Conservation (phyloP, 208 protist species). For the Vickermania spadyakhi region DNA sequence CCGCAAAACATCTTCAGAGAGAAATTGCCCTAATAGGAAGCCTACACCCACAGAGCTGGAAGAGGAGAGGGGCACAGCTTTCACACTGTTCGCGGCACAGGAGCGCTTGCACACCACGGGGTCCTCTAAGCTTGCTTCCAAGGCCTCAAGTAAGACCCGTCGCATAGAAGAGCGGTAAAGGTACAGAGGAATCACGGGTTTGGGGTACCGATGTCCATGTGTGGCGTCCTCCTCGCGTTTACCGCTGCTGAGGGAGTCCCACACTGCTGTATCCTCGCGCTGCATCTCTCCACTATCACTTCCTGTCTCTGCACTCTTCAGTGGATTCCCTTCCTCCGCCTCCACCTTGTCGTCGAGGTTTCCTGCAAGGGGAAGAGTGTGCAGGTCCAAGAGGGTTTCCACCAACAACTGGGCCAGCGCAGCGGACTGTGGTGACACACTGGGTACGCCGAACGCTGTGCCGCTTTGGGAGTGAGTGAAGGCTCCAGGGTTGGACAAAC, state of each 20-base stretch:
- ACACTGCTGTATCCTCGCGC: background rate
- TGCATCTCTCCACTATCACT: background rate
- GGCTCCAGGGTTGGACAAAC: too few relatives aligned
- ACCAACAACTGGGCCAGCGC: background rate
- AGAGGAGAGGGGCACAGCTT: too few relatives aligned
- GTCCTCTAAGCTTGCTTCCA: background rate
- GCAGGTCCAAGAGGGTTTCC: background rate
- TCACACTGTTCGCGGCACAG: too few relatives aligned
- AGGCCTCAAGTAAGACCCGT: background rate
- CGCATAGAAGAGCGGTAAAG: background rate
- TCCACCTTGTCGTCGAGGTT: too few relatives aligned
- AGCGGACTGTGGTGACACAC: too few relatives aligned
- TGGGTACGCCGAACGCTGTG: too few relatives aligned
- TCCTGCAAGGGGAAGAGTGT: background rate
- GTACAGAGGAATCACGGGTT: background rate
- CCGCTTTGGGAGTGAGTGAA: too few relatives aligned
- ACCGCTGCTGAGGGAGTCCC: background rate
- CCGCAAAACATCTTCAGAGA: background rate
- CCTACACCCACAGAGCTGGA: too few relatives aligned
- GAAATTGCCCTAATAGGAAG: background rate
- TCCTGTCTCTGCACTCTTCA: background rate
- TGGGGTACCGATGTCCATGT: background rate
- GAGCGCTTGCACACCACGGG: background rate
- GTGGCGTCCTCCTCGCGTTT: background rate
- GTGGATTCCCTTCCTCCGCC: too few relatives aligned